phyloP scores from a whole-genome alignment of 371 early-diverging fungal species.

The Mortierella sp. region DNA sequence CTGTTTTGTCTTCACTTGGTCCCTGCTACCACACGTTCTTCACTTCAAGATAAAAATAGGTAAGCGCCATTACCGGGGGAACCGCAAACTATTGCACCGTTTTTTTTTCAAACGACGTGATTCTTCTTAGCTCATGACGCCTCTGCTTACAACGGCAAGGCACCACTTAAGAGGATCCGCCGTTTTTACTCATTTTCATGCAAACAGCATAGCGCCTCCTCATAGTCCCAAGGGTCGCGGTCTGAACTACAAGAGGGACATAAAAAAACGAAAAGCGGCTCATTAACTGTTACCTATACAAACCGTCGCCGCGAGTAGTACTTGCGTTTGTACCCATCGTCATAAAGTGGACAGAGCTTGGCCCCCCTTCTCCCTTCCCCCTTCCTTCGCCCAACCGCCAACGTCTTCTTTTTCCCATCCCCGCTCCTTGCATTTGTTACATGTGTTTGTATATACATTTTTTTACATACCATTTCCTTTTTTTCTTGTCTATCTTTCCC shows the following conservation, averaged over 20 bases:
- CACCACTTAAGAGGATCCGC: neutral
- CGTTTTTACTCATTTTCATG: conserved; percentile 5
- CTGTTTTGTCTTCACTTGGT: no score
- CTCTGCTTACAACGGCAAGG: neutral
- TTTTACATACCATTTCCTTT: neutral
- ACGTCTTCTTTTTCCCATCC: neutral
- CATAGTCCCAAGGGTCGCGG: neutral
- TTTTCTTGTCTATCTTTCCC: neutral
- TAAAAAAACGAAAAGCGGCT: neutral
- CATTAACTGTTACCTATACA: no score
- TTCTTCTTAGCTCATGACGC: neutral
- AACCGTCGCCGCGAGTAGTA: no score
- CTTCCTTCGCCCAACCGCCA: conserved; percentile 1
- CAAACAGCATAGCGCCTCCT: neutral
- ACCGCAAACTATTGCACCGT: no score
- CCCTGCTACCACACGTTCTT: no score
- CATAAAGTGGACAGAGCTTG: no score
- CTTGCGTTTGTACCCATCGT: no score
- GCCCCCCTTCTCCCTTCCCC: neutral
- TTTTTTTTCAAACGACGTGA: neutral
- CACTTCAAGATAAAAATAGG: no score
- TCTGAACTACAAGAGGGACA: neutral
- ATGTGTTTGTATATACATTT: no score
- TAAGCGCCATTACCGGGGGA: no score
- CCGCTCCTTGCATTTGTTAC: neutral